phyloP scores from a whole-genome alignment of 208 protist genomes.

The Trypanosoma conorhini region DNA sequence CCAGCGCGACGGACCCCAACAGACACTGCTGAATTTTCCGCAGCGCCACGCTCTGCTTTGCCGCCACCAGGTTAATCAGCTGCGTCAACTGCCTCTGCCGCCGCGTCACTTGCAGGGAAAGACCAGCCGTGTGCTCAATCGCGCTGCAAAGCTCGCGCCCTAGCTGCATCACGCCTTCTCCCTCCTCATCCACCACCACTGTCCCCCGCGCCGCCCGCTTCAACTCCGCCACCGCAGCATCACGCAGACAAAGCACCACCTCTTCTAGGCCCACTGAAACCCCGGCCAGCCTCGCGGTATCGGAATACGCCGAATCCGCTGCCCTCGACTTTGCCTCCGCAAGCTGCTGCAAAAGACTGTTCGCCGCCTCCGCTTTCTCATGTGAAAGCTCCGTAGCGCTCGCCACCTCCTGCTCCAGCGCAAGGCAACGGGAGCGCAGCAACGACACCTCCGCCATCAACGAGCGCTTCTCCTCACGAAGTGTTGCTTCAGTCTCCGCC shows the following conservation, averaged over 20 bases:
- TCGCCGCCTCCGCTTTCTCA: neutral
- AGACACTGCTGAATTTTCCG: conserved; percentile 26
- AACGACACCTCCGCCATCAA: conserved; percentile 5
- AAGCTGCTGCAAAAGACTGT: conserved; percentile 1
- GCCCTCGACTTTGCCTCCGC: neutral
- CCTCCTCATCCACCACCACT: conserved; percentile 3
- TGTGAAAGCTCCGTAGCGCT: neutral
- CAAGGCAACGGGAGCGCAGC: conserved; percentile 8
- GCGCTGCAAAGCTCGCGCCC: neutral
- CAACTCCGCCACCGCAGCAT: conserved; percentile 7
- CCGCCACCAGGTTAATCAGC: neutral
- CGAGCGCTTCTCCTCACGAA: neutral
- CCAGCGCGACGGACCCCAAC: neutral
- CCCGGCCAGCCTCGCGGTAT: neutral
- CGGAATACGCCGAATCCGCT: neutral
- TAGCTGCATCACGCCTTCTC: neutral
- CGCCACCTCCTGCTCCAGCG: neutral
- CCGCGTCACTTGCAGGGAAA: neutral
- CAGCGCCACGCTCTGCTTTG: conserved; percentile 19
- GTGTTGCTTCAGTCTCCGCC: neutral
- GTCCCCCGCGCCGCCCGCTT: neutral
- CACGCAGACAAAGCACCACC: conserved; percentile 3
- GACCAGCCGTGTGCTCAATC: neutral
- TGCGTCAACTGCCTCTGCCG: neutral
- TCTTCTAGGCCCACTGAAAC: neutral